A percentile compares a stretch with the other conserved stretches of the same genome.
These are phyloP conservation scores for Pulicaria dysenterica DNA, from an alignment of 129 eudicot genomes.

Conservation along the genomic window DNA sequence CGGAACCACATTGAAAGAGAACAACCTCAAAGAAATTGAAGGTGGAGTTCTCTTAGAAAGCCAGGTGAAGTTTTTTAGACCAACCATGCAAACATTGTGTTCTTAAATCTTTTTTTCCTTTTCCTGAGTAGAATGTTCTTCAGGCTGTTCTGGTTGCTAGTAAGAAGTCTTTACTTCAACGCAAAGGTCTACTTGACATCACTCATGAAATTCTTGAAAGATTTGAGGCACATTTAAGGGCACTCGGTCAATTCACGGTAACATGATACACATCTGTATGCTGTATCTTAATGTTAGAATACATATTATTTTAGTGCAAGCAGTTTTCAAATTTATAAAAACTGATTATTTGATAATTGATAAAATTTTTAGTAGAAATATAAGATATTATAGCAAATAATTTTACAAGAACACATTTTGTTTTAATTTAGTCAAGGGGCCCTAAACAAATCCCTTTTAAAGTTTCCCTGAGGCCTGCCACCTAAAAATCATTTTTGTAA, in stretches of 20 bases:
- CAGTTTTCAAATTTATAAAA: neutral
- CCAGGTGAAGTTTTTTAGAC: constrained; percentile 56
- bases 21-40: constrained; percentile 92
- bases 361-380: too few relatives aligned
- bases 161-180: constrained; percentile 72
- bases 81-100: neutral
- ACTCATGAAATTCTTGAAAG: constrained; percentile 91
- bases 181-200: constrained; percentile 73
- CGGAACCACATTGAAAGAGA: constrained; percentile 90
- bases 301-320: neutral
- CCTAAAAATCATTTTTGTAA: neutral
- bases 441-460: too few relatives aligned
- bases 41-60: constrained; percentile 88
- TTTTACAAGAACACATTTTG: too few relatives aligned
- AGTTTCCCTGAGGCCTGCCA: neutral
- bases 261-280: constrained; percentile 21
- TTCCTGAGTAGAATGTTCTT: constrained; percentile 16
- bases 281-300: neutral
- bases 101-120: neutral
- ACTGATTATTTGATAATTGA: too few relatives aligned
- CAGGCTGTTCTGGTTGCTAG: constrained; percentile 97
- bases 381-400: neutral
- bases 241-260: constrained; percentile 82
- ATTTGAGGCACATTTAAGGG: constrained; percentile 96
- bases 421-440: too few relatives aligned